phyloP scores from a whole-genome alignment of 805 yeast species.

The Wickerhamiella allomyrinae region DNA sequence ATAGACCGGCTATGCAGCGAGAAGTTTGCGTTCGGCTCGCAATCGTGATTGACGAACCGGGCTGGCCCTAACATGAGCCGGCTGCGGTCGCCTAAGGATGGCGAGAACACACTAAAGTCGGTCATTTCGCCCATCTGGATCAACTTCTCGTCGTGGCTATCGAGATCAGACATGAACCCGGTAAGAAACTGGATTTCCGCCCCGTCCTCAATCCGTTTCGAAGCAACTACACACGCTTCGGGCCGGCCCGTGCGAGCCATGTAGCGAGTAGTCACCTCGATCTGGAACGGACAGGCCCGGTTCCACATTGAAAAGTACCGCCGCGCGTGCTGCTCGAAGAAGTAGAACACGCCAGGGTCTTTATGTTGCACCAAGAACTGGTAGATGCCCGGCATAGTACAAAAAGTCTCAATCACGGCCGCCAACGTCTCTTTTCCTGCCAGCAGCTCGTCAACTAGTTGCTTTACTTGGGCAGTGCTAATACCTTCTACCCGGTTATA shows the following conservation, averaged over 20 bases:
- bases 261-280: slow-evolving; percentile 32
- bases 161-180: slow-evolving; percentile 28
- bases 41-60: slow-evolving; percentile 36
- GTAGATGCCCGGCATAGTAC: slow-evolving; percentile 18
- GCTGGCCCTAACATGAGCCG: slow-evolving; percentile 36
- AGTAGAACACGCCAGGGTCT: slow-evolving; percentile 15
- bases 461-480: neutral
- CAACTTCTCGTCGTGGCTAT: slow-evolving; percentile 24
- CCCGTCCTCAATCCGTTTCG: slow-evolving; percentile 20
- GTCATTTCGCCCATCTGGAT: slow-evolving; percentile 18
- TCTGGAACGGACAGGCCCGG: slow-evolving; percentile 29
- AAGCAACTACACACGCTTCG: slow-evolving; percentile 31
- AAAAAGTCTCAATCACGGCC: slow-evolving; percentile 20
- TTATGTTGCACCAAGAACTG: slow-evolving; percentile 20
- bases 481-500: neutral
- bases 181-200: slow-evolving; percentile 25
- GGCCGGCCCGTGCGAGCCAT: slow-evolving; percentile 16
- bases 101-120: slow-evolving; percentile 32
- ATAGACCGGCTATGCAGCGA: slow-evolving; percentile 21
- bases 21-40: slow-evolving; percentile 31
- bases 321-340: slow-evolving; percentile 27
- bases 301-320: slow-evolving; percentile 27
- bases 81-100: slow-evolving; percentile 23
- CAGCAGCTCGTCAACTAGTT: neutral
- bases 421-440: slow-evolving; percentile 1